Base-by-base conservation (phyloP, 805 yeast genomes). In the Metschnikowia lunata region DNA sequence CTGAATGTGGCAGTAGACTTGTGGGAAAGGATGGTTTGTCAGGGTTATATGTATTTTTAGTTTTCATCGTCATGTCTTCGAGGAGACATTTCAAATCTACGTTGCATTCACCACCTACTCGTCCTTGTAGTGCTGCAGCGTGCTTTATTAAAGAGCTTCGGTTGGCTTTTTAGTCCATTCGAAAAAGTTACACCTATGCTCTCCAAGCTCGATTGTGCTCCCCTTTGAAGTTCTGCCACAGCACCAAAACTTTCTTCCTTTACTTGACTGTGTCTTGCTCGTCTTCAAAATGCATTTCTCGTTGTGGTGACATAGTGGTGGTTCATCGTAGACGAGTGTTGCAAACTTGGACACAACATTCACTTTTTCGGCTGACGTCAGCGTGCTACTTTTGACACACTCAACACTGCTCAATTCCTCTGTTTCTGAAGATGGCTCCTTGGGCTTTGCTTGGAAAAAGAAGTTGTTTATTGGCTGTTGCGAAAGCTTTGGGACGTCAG, bases 231-330 rank as follows among this genome's bases (percentile, higher is more conserved):
- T 34, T 15, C 56, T 33, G 7, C 52, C 43, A 46, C 69, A 64
- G 36, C 65, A 62, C 69, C 69, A 64, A 37, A 62, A 64, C 42
- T 58, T 63, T 31, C 50, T 57, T 6, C 69, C 69, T 43, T 57
- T 59, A 12, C 60, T 53, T n/a, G 55, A 49, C 1, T 51, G 56
- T 26, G 48, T 55, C 29, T 56, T 45, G 45, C 68, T 62, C 7
- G 69, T 64, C 45, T 59, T 61, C 31, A 64, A 36, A 15, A 52
- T 53, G 39, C 68, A 63, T 1, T 48, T 38, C 33, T 57, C 51
- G 15, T 57, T 59, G 43, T 64, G 69, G 6, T 45, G 41, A 45
- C 69, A 64, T 7, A 36, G 29, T 1, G 69, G 69, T 7, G 66
- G 62, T 12, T 49, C 38, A 7, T 59, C 62, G 44, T 57, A 61